A percentile compares a stretch with the other conserved stretches of the same genome.
Evolutionary conservation across 495 filamentous ascomycete genomes (phyloP).

Genomic region (Aspergillus carlsbadensis): DNA sequence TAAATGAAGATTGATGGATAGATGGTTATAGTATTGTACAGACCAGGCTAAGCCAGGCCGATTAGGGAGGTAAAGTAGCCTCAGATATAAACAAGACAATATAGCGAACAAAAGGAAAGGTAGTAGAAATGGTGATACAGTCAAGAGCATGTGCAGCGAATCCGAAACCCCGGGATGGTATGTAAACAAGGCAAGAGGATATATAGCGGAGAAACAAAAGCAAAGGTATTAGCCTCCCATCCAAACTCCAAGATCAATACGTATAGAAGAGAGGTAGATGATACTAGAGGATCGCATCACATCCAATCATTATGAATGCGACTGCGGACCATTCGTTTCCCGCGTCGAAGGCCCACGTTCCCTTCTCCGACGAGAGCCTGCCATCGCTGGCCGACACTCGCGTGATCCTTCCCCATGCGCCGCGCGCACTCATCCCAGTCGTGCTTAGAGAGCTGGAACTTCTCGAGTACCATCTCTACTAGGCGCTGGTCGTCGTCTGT

Average conservation of each 20-base stretch:
- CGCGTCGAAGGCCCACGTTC: conserved; percentile 48
- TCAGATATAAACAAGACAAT: conserved; percentile 5
- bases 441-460: conserved; percentile 66
- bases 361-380: conserved; percentile 63
- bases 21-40: conserved; percentile 16
- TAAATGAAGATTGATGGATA: background rate
- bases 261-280: conserved; percentile 2
- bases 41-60: conserved; percentile 16
- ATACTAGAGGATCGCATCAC: background rate
- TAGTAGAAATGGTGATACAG: background rate
- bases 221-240: background rate
- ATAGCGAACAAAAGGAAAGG: conserved; percentile 1
- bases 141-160: conserved; percentile 1
- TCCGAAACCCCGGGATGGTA: background rate
- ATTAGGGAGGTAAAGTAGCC: conserved; percentile 9
- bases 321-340: conserved; percentile 48
- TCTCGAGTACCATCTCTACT: conserved; percentile 72
- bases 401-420: conserved; percentile 60
- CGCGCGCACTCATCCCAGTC: conserved; percentile 81
- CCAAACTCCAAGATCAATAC: background rate
- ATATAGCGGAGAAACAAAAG: background rate
- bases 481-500: conserved; percentile 68
- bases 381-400: conserved; percentile 68
- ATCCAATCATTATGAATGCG: conserved; percentile 47
- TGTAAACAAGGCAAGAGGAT: background rate